Conservation (phyloP, 345 rosid species). For the Melaleuca quinquenervia region DNA sequence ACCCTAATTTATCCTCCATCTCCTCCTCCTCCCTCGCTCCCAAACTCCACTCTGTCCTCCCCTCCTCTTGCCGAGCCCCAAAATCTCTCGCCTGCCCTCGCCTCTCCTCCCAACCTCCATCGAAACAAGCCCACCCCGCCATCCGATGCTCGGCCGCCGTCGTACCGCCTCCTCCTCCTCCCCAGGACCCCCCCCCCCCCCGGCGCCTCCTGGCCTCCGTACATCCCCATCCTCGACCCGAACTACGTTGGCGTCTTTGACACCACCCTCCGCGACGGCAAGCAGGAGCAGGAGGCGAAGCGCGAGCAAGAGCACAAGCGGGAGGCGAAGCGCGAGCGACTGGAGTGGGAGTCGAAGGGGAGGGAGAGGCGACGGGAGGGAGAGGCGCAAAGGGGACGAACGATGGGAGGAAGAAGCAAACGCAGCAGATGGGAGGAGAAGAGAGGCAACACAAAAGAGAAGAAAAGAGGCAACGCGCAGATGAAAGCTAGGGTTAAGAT, state of each 20-base stretch:
- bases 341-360: too few relatives aligned
- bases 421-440: too few relatives aligned
- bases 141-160: slow-evolving; percentile 6
- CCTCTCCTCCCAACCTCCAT: slow-evolving; percentile 29
- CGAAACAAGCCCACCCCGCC: background rate
- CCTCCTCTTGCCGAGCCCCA: background rate
- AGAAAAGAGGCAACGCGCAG: too few relatives aligned
- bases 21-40: slow-evolving; percentile 11
- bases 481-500: too few relatives aligned
- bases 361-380: too few relatives aligned
- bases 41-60: slow-evolving; percentile 1
- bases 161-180: background rate
- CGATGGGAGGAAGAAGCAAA: too few relatives aligned
- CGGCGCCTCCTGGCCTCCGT: slow-evolving; percentile 44
- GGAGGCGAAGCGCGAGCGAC: too few relatives aligned
- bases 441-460: too few relatives aligned
- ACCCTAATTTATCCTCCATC: slow-evolving; percentile 9
- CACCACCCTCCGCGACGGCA: slow-evolving; percentile 98
- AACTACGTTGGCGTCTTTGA: slow-evolving; percentile 78
- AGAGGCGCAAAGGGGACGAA: too few relatives aligned
- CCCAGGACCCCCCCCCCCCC: background rate
- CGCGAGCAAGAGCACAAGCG: too few relatives aligned
- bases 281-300: too few relatives aligned
- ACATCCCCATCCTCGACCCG: slow-evolving; percentile 72
- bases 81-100: slow-evolving; percentile 30